Evolutionary conservation across 768 basidiomycete species (phyloP), one percentile per base, ranked within the genome.

Genomic region (Lentinula sp.): DNA sequence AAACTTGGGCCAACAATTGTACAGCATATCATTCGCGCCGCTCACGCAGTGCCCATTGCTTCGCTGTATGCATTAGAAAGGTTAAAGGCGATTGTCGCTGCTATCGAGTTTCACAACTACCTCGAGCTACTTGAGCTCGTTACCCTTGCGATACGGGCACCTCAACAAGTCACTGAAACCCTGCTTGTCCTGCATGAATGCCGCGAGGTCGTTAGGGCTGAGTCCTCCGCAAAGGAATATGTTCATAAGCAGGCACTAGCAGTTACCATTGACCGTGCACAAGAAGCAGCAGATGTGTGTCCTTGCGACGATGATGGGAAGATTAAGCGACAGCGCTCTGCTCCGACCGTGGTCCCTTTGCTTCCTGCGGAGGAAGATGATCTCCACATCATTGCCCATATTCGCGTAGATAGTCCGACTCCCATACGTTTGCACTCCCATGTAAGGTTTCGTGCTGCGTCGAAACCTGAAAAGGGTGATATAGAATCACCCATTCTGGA

Each of bases 251-350:
- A 85, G 37, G 80, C 81, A 0, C 74, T 87, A 0, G 81, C 79
- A 6, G 76, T 88, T 33, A 79, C 79, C 1, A 86, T 85, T 60
- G 86, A 88, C 62, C 77, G 84, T 12, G 84, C 83, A 1, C 85
- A 88, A 64, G 87, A 88, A 65, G 87, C 86, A 5, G 80, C 80
- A 1, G 85, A 87, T 61, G 79, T 81, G 64, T 88, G 85, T 67
- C 86, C 86, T 7, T 87, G 86, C 59, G 81, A 86, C 62, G 84
- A 86, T n/a, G 72, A 77, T 13, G 86, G 87, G 2, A 73, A 76
- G 55, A 82, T 83, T 4, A 75, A 71, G 61, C 76, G 71, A 53
- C 82, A 82, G 61, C 68, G 73, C 10, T 77, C 71, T 1, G 67
- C 80, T 1, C 82, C 83, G 0, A 68, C 74, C 0, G 75, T 77